These are phyloP conservation scores for Neofusicoccum sp. DNA, from an alignment of 2,329 filamentous ascomycete genomes.

Conservation along the genomic window DNA sequence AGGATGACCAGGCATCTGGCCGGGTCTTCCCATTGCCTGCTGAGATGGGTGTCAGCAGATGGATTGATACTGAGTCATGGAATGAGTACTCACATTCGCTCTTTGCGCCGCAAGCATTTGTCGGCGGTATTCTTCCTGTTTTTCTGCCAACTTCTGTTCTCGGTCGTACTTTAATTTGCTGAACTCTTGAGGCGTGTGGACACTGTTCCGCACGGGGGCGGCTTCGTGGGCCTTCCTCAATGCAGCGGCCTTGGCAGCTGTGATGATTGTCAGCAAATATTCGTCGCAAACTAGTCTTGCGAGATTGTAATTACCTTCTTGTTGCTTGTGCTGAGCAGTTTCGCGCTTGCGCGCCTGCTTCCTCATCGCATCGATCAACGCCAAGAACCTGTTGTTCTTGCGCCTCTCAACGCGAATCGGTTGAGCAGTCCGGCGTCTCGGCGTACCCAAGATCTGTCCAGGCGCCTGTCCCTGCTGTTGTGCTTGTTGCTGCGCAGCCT, in stretches of 20 bases:
- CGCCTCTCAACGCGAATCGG: constrained; percentile 84
- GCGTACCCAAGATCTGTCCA: constrained; percentile 50
- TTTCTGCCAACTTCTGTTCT: constrained; percentile 65
- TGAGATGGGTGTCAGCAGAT: neutral
- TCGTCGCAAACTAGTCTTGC: neutral
- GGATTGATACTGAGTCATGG: neutral
- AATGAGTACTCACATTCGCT: constrained; percentile 34
- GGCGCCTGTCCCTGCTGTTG: constrained; percentile 56
- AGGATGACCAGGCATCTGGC: constrained; percentile 19
- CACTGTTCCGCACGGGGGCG: constrained; percentile 56
- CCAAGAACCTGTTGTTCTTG: constrained; percentile 80
- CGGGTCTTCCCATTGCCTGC: constrained; percentile 34
- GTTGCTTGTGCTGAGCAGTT: constrained; percentile 78
- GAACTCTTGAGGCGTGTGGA: constrained; percentile 83
- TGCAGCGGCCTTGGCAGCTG: constrained; percentile 62
- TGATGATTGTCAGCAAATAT: constrained; percentile 12
- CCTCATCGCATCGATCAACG: constrained; percentile 89
- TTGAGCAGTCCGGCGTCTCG: constrained; percentile 66
- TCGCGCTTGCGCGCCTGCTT: constrained; percentile 95
- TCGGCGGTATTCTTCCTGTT: constrained; percentile 59
- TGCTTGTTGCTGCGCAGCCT: constrained; percentile 52
- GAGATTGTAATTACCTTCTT: constrained; percentile 57
- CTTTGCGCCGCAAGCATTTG: constrained; percentile 58
- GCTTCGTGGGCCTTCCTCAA: constrained; percentile 78
- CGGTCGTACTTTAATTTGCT: constrained; percentile 85